Base-by-base conservation (phyloP, 805 yeast genomes). In the Saitoella complicata region DNA sequence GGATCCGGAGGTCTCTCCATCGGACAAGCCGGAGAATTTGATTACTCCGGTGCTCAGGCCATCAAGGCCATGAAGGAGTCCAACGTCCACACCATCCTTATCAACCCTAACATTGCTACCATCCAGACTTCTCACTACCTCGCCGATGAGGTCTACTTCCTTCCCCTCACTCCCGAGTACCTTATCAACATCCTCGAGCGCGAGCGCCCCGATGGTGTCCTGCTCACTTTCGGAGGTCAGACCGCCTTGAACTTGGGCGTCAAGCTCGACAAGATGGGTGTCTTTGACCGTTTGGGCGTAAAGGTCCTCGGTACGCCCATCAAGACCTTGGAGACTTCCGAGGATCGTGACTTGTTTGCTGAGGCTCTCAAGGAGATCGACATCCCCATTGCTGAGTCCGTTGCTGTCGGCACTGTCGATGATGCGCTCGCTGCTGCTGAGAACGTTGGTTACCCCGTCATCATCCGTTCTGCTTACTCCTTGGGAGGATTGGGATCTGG, bases 21-120 rank as follows among this genome's bases (percentile, higher is more conserved):
- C 61, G 97, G 97, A 49, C 97, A 88, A 67, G 97, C 97, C 43
- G 97, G 97, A 57, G 97, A 88, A 67, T 88, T 88, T 57, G 97
- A 88, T 65, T 88, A 88, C 64, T 80, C 94, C 45, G 43, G 43
- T 29, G 37, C 43, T 46, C 98, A 91, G 69, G 98, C 98, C 48
- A 91, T 91, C 67, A 91, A 91, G 66, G 98, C 98, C 41, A 72
- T 91, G 67, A 88, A 85, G 65, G 96, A 91, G 69, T 97, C 87
- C 67, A 95, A 95, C 51, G 91, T 88, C 53, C 84, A 88, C 72
- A 87, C 97, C 46, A 80, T 91, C 53, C 73, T 91, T 58, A 86
- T 91, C 61, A 91, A 91, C 66, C 98, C 98, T 46, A 91, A 91
- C 65, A 91, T 91, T 62, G 98, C 98, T 44, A 91, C 98, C 33